phyloP scores from a whole-genome alignment of 1,284 basidiomycete species.

The Papiliotrema laurentii region DNA sequence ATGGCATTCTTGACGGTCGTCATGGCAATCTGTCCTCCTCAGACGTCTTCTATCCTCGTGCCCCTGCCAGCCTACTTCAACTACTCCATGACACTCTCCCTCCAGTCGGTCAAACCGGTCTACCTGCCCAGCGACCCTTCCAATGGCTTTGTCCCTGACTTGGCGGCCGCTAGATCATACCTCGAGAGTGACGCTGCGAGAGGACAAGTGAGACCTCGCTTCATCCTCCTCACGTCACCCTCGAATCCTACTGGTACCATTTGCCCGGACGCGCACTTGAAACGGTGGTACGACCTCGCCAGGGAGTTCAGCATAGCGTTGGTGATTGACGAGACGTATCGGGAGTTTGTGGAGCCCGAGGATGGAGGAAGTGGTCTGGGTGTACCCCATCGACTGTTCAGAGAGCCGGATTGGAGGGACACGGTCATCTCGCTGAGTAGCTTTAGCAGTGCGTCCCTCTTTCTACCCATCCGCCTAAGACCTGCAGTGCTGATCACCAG shows the following conservation, averaged over 20 bases:
- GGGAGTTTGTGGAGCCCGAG: slow-evolving; percentile 64
- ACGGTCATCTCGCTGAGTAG: slow-evolving; percentile 71
- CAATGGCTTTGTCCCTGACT: slow-evolving; percentile 60
- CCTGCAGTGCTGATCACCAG: slow-evolving; percentile 42
- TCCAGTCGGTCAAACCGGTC: slow-evolving; percentile 62
- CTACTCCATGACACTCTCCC: slow-evolving; percentile 69
- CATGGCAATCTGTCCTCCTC: slow-evolving; percentile 60
- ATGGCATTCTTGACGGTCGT: slow-evolving; percentile 44
- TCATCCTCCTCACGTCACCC: slow-evolving; percentile 62
- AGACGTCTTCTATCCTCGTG: slow-evolving; percentile 67
- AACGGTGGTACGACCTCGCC: slow-evolving; percentile 63
- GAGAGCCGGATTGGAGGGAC: slow-evolving; percentile 56
- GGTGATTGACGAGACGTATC: slow-evolving; percentile 85
- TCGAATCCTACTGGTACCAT: slow-evolving; percentile 68
- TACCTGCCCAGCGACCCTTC: slow-evolving; percentile 59
- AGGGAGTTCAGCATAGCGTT: slow-evolving; percentile 60
- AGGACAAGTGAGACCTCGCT: slow-evolving; percentile 49
- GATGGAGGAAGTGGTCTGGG: slow-evolving; percentile 15
- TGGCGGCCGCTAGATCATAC: slow-evolving; percentile 24
- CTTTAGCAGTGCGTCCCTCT: slow-evolving; percentile 52
- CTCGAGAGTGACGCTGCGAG: slow-evolving; percentile 10
- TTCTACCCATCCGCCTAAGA: not conserved
- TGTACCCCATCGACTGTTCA: slow-evolving; percentile 42
- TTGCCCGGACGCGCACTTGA: slow-evolving; percentile 61
- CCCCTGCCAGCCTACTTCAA: slow-evolving; percentile 81